phyloP scores from a whole-genome alignment of 495 filamentous ascomycete species.

The Aspergillus haitiensis region DNA sequence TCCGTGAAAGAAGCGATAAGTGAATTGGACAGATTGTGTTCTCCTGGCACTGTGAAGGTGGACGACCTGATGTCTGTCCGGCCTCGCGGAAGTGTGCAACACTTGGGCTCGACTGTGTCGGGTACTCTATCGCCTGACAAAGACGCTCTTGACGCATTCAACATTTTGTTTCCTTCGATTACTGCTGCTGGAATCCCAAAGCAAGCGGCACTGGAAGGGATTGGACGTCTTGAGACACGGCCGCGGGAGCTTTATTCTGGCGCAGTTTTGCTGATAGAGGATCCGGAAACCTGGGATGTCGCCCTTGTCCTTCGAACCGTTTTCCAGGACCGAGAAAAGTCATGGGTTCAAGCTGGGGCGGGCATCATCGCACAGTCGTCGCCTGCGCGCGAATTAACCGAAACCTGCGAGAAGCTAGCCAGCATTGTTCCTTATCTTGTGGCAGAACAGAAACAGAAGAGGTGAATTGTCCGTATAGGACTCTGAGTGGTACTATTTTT shows the following conservation, averaged over 20 bases:
- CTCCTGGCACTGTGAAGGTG: constrained; percentile 8
- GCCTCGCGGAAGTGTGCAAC: constrained; percentile 22
- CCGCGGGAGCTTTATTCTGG: constrained; percentile 27
- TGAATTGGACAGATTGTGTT: constrained; percentile 20
- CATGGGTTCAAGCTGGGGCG: constrained; percentile 27
- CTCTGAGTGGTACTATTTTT: too few relatives aligned
- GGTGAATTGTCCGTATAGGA: too few relatives aligned
- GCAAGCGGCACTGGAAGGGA: constrained; percentile 15
- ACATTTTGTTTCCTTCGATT: constrained; percentile 23
- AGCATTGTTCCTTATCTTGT: constrained; percentile 24
- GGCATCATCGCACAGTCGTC: constrained; percentile 24
- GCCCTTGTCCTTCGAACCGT: constrained; percentile 24
- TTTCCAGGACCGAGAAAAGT: too few relatives aligned
- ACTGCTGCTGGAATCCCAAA: constrained; percentile 26
- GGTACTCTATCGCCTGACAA: too few relatives aligned
- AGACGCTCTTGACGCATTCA: too few relatives aligned
- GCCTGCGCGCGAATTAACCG: constrained; percentile 19
- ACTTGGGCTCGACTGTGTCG: constrained; percentile 23
- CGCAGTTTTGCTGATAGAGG: constrained; percentile 23
- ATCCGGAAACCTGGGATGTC: constrained; percentile 11
- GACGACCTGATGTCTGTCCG: constrained; percentile 26
- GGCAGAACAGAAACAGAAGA: too few relatives aligned
- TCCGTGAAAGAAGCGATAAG: constrained; percentile 22
- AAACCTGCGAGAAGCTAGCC: constrained; percentile 20
- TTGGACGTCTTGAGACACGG: constrained; percentile 18